These are phyloP conservation scores for Phytopythium mirpurense DNA, from an alignment of 352 stramenopile species.

Conservation along the genomic window DNA sequence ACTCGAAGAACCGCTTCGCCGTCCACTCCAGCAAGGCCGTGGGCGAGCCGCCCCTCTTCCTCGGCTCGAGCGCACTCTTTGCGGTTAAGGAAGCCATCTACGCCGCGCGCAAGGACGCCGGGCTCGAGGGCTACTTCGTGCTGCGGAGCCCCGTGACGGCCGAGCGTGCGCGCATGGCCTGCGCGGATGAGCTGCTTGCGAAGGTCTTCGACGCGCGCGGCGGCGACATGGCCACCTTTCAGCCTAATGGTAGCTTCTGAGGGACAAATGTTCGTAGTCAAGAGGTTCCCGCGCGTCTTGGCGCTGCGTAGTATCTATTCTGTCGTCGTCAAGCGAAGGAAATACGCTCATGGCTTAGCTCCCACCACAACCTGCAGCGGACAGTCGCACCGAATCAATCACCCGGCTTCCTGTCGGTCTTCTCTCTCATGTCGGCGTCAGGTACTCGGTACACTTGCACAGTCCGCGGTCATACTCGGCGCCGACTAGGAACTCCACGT, in stretches of 20 bases:
- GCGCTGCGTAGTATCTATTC: background rate
- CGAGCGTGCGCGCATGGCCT: conserved; percentile 83
- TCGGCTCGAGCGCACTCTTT: conserved; percentile 93
- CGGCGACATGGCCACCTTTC: conserved; percentile 54
- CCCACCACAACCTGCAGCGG: background rate
- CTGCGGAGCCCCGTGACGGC: conserved; percentile 75
- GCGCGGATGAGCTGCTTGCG: conserved; percentile 52
- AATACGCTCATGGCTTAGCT: background rate
- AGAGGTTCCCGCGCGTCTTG: no score
- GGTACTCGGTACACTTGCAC: conserved; percentile 79
- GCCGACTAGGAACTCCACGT: conserved; percentile 85
- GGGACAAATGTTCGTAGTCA: no score
- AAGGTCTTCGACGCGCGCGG: conserved; percentile 64
- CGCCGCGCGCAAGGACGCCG: conserved; percentile 64
- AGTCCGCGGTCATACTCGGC: conserved; percentile 79
- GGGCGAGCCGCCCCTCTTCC: conserved; percentile 94
- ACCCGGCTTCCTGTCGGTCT: background rate
- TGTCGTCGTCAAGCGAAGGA: background rate
- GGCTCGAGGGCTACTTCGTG: conserved; percentile 58
- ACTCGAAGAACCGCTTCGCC: conserved; percentile 91
- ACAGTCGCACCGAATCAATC: background rate
- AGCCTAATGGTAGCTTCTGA: conserved; percentile 62
- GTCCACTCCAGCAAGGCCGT: conserved; percentile 96
- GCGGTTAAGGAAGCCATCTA: conserved; percentile 94
- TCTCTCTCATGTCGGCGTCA: conserved; percentile 34